A percentile compares a stretch with the other conserved stretches of the same genome.
Evolutionary conservation across 164 flowering plant genomes (phyloP).

Genomic region (Santalum album): DNA sequence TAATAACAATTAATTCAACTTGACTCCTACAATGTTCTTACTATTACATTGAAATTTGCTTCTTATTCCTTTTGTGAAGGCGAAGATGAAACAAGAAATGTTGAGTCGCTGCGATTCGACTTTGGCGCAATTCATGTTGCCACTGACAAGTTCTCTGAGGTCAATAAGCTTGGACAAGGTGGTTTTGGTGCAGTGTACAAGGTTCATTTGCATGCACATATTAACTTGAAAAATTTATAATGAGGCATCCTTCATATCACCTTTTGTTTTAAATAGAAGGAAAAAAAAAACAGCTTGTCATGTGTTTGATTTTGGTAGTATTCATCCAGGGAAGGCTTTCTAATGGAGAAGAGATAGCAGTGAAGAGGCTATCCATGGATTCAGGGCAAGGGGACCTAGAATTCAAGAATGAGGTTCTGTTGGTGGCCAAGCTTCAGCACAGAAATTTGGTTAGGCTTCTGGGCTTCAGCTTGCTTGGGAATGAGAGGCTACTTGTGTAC

Average conservation of each 20-base stretch:
- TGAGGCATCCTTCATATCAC: no score
- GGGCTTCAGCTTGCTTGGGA: conserved; percentile 24
- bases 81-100: conserved; percentile 2
- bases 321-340: neutral
- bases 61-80: neutral
- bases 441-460: conserved; percentile 28
- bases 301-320: neutral
- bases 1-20: no score
- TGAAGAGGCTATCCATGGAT: neutral
- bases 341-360: neutral
- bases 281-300: neutral
- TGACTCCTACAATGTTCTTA: no score
- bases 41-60: no score
- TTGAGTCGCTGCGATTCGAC: conserved; percentile 17
- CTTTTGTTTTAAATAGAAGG: no score
- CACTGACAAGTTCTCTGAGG: conserved; percentile 13
- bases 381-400: neutral
- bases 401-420: conserved; percentile 16
- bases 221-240: no score
- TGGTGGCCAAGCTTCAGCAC: conserved; percentile 33
- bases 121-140: conserved; percentile 14
- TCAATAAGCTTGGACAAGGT: conserved; percentile 15
- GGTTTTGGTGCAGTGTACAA: conserved; percentile 24
- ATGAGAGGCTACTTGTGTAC: conserved; percentile 32
- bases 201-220: conserved; percentile 3